Base-by-base conservation (phyloP, 495 filamentous ascomycete species). In the Pyrenula aspistea region DNA sequence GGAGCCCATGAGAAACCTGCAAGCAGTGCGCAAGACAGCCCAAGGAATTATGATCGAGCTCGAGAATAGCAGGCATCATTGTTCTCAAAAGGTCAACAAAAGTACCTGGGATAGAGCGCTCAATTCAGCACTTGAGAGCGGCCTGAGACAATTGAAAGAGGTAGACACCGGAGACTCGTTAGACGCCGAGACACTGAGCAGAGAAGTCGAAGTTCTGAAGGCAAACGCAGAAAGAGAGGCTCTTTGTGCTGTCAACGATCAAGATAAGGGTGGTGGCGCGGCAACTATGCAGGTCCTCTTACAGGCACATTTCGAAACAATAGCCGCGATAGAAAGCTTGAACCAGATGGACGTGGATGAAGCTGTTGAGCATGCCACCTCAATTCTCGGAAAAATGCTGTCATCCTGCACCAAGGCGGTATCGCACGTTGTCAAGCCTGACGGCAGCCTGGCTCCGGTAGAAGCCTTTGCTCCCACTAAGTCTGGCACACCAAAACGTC, bases 221-320 rank as follows among this genome's bases (percentile, higher is more conserved):
- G 77, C 85, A 2, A 86, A 82, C 56, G 90, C 87, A n/a, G 89
- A 90, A 62, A 78, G 90, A 25, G 93, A 97, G 62, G 79, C 84
- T 1, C 76, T 91, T 56, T 70, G 79, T 10, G 83, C 84, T n/a
- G 81, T 97, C 24, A 65, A 86, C 19, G 91, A 96, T 47, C 83
- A 91, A 59, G 91, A 96, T 62, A 91, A 86, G 69, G 76, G 77
- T 49, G 87, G 87, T 36, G 88, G 95, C 68, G 81, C 83, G 10
- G 83, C 77, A 20, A 78, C 86, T 21, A 75, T 95, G 61, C 91
- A 96, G 67, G 77, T 86, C 3, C 79, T 97, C 49, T 78, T 96
- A 8, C 83, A 84, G 53, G 88, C 92, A 22, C 92, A 97, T 63
- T 93, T 97, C 63, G 92, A 97, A 65, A 88, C 89, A 2, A 82